Evolutionary conservation across 208 protist genomes (phyloP).

Genomic region (Trypanosoma brucei): DNA sequence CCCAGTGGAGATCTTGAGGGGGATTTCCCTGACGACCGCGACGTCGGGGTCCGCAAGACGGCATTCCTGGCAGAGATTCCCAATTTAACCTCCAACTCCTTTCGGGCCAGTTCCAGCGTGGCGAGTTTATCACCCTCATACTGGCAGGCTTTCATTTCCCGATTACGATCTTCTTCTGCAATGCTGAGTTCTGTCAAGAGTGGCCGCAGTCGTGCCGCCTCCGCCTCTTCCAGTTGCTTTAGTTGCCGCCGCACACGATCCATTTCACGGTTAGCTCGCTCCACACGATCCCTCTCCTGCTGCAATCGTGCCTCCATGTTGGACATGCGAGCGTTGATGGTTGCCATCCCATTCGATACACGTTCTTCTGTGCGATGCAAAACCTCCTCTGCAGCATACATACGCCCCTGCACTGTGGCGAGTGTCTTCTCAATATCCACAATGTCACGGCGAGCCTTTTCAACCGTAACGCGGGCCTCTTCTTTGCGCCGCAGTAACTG

Average conservation of each 20-base stretch:
- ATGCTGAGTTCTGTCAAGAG: conserved; percentile 51
- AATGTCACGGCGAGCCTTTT: conserved; percentile 75
- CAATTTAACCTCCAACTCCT: conserved; percentile 63
- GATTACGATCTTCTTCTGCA: conserved; percentile 46
- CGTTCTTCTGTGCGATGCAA: conserved; percentile 58
- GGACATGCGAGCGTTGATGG: conserved; percentile 53
- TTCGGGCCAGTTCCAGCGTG: conserved; percentile 44
- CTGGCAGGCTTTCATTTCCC: conserved; percentile 66
- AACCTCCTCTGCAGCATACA: conserved; percentile 54
- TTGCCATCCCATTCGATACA: conserved; percentile 46
- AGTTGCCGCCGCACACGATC: conserved; percentile 77
- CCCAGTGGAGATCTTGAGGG: neutral
- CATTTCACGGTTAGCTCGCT: conserved; percentile 67
- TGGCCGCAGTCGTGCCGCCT: conserved; percentile 51
- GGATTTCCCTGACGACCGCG: neutral
- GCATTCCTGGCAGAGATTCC: conserved; percentile 1
- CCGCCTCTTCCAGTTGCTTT: conserved; percentile 66
- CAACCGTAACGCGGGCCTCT: conserved; percentile 68
- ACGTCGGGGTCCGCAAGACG: neutral
- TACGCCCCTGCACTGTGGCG: conserved; percentile 23
- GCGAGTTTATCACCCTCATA: conserved; percentile 75
- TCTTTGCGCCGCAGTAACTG: conserved; percentile 79
- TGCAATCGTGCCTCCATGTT: conserved; percentile 73
- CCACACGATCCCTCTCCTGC: conserved; percentile 72
- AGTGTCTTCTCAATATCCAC: conserved; percentile 64